Evolutionary conservation across 495 filamentous ascomycete species (phyloP).

Genomic region (Hyaloscypha finlandica): DNA sequence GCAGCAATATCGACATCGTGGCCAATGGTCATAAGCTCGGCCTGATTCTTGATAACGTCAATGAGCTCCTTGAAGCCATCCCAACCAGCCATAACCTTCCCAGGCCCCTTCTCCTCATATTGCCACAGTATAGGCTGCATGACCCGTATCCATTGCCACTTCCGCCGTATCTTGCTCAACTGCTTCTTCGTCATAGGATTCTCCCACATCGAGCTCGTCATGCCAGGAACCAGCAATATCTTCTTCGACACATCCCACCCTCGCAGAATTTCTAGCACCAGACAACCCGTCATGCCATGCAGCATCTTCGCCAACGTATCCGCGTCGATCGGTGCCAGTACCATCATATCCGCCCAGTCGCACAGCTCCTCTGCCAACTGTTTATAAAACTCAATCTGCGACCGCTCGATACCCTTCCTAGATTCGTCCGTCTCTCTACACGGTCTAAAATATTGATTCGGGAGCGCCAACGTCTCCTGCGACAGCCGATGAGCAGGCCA

Average conservation of each 20-base stretch:
- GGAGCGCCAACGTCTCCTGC: conserved; percentile 51
- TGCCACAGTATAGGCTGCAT: conserved; percentile 72
- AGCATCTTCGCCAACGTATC: conserved; percentile 82
- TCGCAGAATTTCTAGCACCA: conserved; percentile 72
- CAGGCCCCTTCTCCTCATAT: conserved; percentile 51
- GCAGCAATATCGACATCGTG: conserved; percentile 56
- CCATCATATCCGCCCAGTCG: conserved; percentile 84
- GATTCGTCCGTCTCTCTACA: conserved; percentile 27
- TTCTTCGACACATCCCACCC: conserved; percentile 85
- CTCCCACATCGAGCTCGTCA: conserved; percentile 83
- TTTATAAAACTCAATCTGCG: conserved; percentile 46
- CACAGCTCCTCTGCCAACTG: conserved; percentile 68
- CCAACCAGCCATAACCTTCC: conserved; percentile 61
- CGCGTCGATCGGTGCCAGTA: conserved; percentile 82
- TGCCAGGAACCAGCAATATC: conserved; percentile 77
- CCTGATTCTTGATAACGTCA: conserved; percentile 66
- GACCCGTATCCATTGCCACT: conserved; percentile 81
- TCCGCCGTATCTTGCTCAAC: conserved; percentile 73
- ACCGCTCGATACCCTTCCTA: conserved; percentile 27
- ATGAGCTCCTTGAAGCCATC: conserved; percentile 65
- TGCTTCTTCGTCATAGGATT: conserved; percentile 83
- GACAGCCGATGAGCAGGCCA: conserved; percentile 45
- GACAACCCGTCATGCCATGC: conserved; percentile 71
- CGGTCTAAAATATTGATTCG: conserved; percentile 38
- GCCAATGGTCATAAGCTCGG: conserved; percentile 61